Percentiles rank a stretch among this genome's conserved stretches.
Conservation (phyloP, 345 rosid species). For the Euphorbia tirucalli region DNA sequence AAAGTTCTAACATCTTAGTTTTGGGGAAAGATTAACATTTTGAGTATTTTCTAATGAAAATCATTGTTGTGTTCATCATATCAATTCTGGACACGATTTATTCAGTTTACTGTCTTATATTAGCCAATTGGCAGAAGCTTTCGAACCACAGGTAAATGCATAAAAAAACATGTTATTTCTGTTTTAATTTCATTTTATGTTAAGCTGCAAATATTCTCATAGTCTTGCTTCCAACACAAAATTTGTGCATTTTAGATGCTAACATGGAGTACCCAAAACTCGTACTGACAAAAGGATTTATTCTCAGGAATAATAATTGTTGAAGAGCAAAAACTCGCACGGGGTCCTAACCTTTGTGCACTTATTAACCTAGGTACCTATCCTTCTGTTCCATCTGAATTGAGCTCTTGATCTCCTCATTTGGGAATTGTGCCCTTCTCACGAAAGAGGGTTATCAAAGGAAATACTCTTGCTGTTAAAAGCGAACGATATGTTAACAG, state of each 20-base stretch:
- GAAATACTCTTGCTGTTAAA: too few relatives aligned
- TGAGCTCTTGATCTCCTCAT: too few relatives aligned
- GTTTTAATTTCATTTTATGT: neutral
- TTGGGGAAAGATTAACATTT: too few relatives aligned
- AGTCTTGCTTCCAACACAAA: neutral
- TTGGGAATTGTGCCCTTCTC: too few relatives aligned
- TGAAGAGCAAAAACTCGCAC: neutral
- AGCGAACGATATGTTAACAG: neutral
- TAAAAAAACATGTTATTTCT: neutral
- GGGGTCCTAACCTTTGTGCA: neutral
- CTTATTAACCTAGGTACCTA: neutral
- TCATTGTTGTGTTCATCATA: neutral
- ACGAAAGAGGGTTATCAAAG: too few relatives aligned
- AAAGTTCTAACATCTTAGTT: too few relatives aligned
- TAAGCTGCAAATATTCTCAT: neutral
- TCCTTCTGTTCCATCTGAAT: neutral
- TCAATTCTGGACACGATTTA: neutral
- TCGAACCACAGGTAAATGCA: neutral
- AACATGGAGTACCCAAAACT: neutral
- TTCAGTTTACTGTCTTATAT: neutral
- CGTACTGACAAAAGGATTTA: neutral
- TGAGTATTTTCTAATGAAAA: neutral
- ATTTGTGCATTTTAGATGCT: neutral
- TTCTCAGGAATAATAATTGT: neutral
- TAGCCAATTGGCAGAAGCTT: neutral